Evolutionary conservation across 2,329 filamentous ascomycete genomes (phyloP), one percentile per base, ranked within the genome.

Genomic region (Trichoderma asperellum): DNA sequence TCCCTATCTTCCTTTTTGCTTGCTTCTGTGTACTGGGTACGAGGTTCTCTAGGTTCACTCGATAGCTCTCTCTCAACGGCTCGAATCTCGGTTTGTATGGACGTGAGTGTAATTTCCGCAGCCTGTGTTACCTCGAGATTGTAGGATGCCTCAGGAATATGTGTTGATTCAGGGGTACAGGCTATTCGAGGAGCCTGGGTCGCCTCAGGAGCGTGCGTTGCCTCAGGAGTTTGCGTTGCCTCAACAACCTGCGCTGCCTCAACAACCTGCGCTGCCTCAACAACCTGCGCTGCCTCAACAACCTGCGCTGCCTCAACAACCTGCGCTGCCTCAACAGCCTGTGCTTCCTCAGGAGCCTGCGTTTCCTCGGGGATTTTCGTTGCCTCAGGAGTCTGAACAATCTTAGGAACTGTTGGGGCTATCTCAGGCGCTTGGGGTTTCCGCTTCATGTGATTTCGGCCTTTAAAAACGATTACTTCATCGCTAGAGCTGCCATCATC

Each of bases 401-500:
- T 8, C 40, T 43, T 8, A 43, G 18, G 16, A n/a, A 16, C 37
- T 18, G 37, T 7, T 8, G 18, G 37, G 7, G 16, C n/a, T 11
- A 49, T 49, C 29, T 63, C 8, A 55, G 37, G 27, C 49, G 47
- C 14, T 49, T 43, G 34, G n/a, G 32, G 6, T 49, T 73, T 75
- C 12, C 69, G 27, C 66, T 71, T 77, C 74, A 73, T 68, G 74
- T 76, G 68, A 68, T 80, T 79, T 66, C 89, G 83, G 49, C 89
- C 89, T 69, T 83, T 85, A 76, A 92, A 93, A 0, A 92, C 75
- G 58, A 94, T 88, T 5, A 93, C 82, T 72, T 97, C 79, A 12
- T 79, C 91, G 74, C 90, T 91, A 0, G 91, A 92, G 58, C 70
- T 76, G 43, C 72, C 76, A 11, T 75, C 74, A 27, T 72, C 35